Base-by-base conservation (phyloP, 768 basidiomycete species). In the Tricholoma matsutake region DNA sequence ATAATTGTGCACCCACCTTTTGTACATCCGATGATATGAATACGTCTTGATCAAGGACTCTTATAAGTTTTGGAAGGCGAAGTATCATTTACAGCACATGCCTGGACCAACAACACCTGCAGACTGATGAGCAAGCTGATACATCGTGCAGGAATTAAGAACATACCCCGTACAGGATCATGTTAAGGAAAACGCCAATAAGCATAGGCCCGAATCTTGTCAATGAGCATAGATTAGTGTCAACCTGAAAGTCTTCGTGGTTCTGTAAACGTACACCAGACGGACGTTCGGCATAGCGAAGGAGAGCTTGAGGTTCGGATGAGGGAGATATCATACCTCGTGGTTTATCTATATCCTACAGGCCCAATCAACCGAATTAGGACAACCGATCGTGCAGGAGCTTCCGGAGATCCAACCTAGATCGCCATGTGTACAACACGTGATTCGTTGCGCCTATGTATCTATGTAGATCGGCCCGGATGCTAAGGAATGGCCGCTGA, bases 11-110 rank as follows among this genome's bases (percentile, higher is more conserved):
- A 20, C 64, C 54, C 31, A 76, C 77, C 61, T 73, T 60, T 68
- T 74, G 64, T 72, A 77, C n/a, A 68, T 65, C 61, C 71, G 73
- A 61, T 71, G 76, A 65, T 78, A 78, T 16, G 68, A 65, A 54
- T 75, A 74, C 7, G 59, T 64, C 76, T 25, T 78, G 59, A 8
- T 2, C 3, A 16, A 14, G 18, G 5, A 49, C 5, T 8, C 2
- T 4, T 32, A 8, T 49, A 55, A 10, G 35, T 9, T 16, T 6
- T 11, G 16, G 37, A 9, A 16, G 49, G 10, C 16, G 31, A 11
- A 9, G 43, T 5, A 39, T n/a, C n/a, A 14, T 13, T 22, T 8
- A 32, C 35, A 22, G 51, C 31, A 58, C 49, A 31, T 39, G 59
- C 62, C 56, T 63, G 62, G 18, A 65, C 62, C 8, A 54, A 32